These are phyloP conservation scores for Nicotiana otophora DNA, from an alignment of 257 asterid species.

Conservation along the genomic window DNA sequence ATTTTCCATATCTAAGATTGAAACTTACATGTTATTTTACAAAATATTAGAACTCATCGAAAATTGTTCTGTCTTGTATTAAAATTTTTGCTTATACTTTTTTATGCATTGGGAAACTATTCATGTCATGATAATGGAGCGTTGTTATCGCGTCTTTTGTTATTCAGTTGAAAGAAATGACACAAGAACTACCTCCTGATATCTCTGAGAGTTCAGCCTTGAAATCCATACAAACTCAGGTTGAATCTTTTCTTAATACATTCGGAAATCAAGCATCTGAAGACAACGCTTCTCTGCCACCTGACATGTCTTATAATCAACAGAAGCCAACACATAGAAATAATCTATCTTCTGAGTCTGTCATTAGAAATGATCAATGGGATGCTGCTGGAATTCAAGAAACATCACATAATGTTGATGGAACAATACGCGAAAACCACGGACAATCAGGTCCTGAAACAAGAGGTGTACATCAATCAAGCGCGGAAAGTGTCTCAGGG, in stretches of 20 bases:
- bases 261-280: slow-evolving; percentile 31
- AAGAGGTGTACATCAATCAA: background rate
- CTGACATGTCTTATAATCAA: slow-evolving; percentile 13
- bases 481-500: slow-evolving; percentile 27
- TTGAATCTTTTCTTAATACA: slow-evolving; percentile 44
- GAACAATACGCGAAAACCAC: slow-evolving; percentile 25
- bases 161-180: slow-evolving; percentile 60
- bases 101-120: background rate
- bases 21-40: too few species aligned
- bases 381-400: slow-evolving; percentile 18
- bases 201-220: slow-evolving; percentile 45
- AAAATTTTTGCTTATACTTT: too few species aligned
- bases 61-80: too few species aligned
- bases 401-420: slow-evolving; percentile 18
- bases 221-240: slow-evolving; percentile 40
- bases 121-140: background rate
- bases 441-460: slow-evolving; percentile 31
- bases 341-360: slow-evolving; percentile 16
- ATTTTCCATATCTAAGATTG: too few species aligned
- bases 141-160: slow-evolving; percentile 10
- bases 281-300: slow-evolving; percentile 21
- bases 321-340: slow-evolving; percentile 22
- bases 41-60: too few species aligned
- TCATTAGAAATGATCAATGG: slow-evolving; percentile 10
- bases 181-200: slow-evolving; percentile 63